These are phyloP conservation scores for Pichia californica DNA, from an alignment of 805 yeast species.

Conservation along the genomic window DNA sequence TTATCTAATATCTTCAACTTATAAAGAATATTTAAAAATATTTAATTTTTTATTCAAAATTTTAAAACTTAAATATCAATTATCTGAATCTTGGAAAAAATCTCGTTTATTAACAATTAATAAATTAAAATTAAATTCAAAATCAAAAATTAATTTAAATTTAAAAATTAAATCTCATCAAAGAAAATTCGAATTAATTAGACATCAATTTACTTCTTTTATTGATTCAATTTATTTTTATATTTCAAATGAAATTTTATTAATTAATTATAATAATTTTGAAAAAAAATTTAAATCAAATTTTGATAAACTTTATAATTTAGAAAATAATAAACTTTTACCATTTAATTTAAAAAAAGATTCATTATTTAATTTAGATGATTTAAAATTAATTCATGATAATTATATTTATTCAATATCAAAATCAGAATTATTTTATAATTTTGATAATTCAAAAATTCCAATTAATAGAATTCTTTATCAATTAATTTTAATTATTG, in stretches of 20 bases:
- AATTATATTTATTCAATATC: slow-evolving; percentile 32
- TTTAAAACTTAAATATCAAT: slow-evolving; percentile 50
- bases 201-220: slow-evolving; percentile 36
- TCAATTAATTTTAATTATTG: slow-evolving; percentile 22
- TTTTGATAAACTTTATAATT: slow-evolving; percentile 3
- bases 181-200: slow-evolving; percentile 30
- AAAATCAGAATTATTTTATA: slow-evolving; percentile 20
- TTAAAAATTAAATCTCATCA: slow-evolving; percentile 6
- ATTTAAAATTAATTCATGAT: slow-evolving; percentile 33
- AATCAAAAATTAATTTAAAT: slow-evolving; percentile 5
- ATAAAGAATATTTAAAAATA: slow-evolving; percentile 62
- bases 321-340: slow-evolving; percentile 3
- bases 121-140: slow-evolving; percentile 18
- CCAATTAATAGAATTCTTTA: slow-evolving; percentile 3
- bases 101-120: slow-evolving; percentile 21
- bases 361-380: slow-evolving; percentile 39
- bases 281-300: slow-evolving; percentile 20
- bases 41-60: slow-evolving; percentile 84
- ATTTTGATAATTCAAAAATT: slow-evolving; percentile 8
- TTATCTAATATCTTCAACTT: slow-evolving; percentile 45
- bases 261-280: slow-evolving; percentile 28
- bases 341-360: slow-evolving; percentile 18
- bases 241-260: slow-evolving; percentile 42
- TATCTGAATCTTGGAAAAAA: slow-evolving; percentile 43
- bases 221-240: slow-evolving; percentile 35